A percentile compares a stretch with the other conserved stretches of the same genome.
These are phyloP conservation scores for Eucalyptus pumila DNA, from an alignment of 345 rosid genomes.

Conservation along the genomic window DNA sequence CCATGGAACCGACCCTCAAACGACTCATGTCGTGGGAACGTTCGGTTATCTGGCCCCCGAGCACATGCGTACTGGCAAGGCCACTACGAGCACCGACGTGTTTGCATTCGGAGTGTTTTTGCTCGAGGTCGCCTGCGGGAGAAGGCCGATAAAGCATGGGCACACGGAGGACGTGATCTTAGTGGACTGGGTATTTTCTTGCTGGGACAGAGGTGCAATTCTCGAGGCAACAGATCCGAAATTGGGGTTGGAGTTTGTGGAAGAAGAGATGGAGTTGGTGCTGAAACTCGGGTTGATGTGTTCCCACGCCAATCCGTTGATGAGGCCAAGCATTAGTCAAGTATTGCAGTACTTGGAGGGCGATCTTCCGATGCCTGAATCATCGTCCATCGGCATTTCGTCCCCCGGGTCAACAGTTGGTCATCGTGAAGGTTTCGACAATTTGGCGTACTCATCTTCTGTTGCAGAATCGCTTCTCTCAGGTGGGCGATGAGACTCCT, in stretches of 20 bases:
- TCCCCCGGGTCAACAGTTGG: neutral
- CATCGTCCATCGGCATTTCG: neutral
- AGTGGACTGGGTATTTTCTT: neutral
- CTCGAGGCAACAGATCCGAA: slow-evolving; percentile 18
- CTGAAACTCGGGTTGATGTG: slow-evolving; percentile 32
- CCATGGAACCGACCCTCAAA: slow-evolving; percentile 18
- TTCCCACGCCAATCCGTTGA: slow-evolving; percentile 8
- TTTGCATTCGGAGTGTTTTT: neutral
- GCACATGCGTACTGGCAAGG: neutral
- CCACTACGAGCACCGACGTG: neutral
- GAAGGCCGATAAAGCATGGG: neutral
- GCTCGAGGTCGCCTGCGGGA: neutral
- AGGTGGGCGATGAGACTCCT: neutral
- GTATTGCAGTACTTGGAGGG: slow-evolving; percentile 1
- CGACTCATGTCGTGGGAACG: slow-evolving; percentile 23
- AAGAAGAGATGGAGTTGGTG: slow-evolving; percentile 24
- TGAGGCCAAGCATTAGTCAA: slow-evolving; percentile 19
- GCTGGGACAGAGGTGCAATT: slow-evolving; percentile 13
- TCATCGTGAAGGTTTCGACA: neutral
- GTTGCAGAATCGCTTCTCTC: slow-evolving; percentile 15
- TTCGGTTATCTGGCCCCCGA: slow-evolving; percentile 34
- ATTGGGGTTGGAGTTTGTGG: neutral
- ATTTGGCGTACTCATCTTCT: neutral
- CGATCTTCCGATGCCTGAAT: neutral
- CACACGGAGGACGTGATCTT: neutral